Evolutionary conservation across 371 early-diverging fungal species (phyloP).

Genomic region (Smittium culicis): DNA sequence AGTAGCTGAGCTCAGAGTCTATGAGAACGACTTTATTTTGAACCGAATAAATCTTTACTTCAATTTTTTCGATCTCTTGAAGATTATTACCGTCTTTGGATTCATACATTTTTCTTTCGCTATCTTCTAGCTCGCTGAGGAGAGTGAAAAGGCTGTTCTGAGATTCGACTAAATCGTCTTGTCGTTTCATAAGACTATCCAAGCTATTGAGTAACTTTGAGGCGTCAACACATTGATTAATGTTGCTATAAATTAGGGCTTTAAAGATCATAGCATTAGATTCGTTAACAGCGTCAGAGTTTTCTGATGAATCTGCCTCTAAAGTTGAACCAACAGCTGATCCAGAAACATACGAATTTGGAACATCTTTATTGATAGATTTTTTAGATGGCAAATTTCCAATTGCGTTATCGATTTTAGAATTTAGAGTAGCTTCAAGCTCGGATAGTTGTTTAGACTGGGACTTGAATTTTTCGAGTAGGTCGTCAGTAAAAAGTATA

Average conservation of each 20-base stretch:
- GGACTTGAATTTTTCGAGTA: background rate
- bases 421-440: constrained; percentile 17
- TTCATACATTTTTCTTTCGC: background rate
- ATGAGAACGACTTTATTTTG: constrained; percentile 67
- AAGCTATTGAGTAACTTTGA: constrained; percentile 24
- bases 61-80: background rate
- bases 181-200: constrained; percentile 29
- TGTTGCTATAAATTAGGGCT: constrained; percentile 22
- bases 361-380: constrained; percentile 12
- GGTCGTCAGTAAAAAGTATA: background rate
- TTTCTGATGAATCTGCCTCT: constrained; percentile 22
- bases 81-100: background rate
- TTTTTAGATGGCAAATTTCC: constrained; percentile 5
- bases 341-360: no score
- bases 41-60: constrained; percentile 13
- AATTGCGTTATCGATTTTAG: background rate
- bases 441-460: background rate
- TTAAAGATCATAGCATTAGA: constrained; percentile 25
- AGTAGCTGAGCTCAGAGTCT: constrained; percentile 64
- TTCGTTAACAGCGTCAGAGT: constrained; percentile 22
- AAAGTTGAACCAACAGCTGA: constrained; percentile 13
- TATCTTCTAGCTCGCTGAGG: background rate
- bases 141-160: constrained; percentile 16
- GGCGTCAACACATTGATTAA: constrained; percentile 26
- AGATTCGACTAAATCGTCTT: constrained; percentile 18